Evolutionary conservation across 768 basidiomycete genomes (phyloP), one percentile per base, ranked within the genome.

Genomic region (Phylloporus sp.): DNA sequence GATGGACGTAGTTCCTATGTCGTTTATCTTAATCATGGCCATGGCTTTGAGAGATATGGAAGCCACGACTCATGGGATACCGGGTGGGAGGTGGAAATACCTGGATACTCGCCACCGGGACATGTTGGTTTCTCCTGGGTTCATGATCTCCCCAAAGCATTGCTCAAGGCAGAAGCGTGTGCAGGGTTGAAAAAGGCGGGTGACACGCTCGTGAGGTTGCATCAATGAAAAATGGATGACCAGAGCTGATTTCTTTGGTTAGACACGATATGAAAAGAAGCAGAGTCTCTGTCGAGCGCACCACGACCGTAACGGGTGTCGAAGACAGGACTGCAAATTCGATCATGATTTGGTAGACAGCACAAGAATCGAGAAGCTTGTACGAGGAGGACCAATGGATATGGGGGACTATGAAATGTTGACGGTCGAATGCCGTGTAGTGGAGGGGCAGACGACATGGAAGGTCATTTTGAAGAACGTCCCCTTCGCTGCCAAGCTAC

Each of bases 291-390:
- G 60, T 46, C 48, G 18, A 35, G 53, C 50, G 20, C 55, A 50
- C 42, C 41, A 54, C 50, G 41, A 48, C 7, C 52, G 15, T 38
- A 48, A 53, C 11, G 50, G 36, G 11, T 58, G 56, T 31, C 35
- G 1, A 13, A 45, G 53, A 31, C 36, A 20, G 13, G 43, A 57
- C 31, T 60, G 56, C 48, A 58, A 52, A 12, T 55, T 58, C 36
- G 59, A 61, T 13, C 60, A 58, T 32, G 49, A 55, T 23, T 36
- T 61, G 43, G 44, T 61, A 6, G 56, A 61, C 43, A 48, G 48
- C 18, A 38, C 26, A 38, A 43, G 56, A 3, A 51, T 61, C 0
- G 46, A 47, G 43, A 61, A 49, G 40, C 51, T 61, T 15, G 60
- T 48, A 15, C 49, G 60, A 10, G 58, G 53, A 60, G 5, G 4